phyloP scores from a whole-genome alignment of 2,329 filamentous ascomycete species.

The Microdochium paspali region DNA sequence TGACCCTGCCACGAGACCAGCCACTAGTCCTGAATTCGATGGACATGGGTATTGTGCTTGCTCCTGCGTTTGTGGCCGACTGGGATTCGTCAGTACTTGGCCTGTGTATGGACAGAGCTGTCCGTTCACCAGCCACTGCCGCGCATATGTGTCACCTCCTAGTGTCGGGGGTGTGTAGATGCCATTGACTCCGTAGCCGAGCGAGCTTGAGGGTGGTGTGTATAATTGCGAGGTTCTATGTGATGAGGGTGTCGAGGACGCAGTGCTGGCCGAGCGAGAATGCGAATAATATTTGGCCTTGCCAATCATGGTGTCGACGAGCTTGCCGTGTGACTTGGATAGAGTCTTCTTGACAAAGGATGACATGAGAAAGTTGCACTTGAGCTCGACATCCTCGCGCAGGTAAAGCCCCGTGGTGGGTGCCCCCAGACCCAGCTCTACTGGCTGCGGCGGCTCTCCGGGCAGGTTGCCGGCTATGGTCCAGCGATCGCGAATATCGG shows the following conservation, averaged over 20 bases:
- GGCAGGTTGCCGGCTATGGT: slow-evolving; percentile 61
- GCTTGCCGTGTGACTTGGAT: slow-evolving; percentile 60
- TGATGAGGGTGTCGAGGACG: not conserved
- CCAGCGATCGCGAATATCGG: slow-evolving; percentile 75
- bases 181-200: not conserved
- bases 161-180: not conserved
- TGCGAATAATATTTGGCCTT: too few species aligned
- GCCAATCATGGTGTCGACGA: slow-evolving; percentile 56
- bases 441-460: slow-evolving; percentile 55
- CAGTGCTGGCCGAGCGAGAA: not conserved
- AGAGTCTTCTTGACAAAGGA: slow-evolving; percentile 76
- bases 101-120: not conserved
- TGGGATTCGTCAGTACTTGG: not conserved
- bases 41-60: not conserved
- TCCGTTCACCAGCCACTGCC: not conserved
- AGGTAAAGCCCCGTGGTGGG: slow-evolving; percentile 67
- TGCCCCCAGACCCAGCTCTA: slow-evolving; percentile 34
- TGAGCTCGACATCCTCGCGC: slow-evolving; percentile 77
- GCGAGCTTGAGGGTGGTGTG: not conserved
- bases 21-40: not conserved
- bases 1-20: not conserved
- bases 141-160: not conserved
- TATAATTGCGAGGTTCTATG: not conserved
- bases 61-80: not conserved
- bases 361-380: slow-evolving; percentile 68